A percentile compares a stretch with the other conserved stretches of the same genome.
phyloP scores from a whole-genome alignment of 1,284 basidiomycete genomes.

The Fomes fomentarius region DNA sequence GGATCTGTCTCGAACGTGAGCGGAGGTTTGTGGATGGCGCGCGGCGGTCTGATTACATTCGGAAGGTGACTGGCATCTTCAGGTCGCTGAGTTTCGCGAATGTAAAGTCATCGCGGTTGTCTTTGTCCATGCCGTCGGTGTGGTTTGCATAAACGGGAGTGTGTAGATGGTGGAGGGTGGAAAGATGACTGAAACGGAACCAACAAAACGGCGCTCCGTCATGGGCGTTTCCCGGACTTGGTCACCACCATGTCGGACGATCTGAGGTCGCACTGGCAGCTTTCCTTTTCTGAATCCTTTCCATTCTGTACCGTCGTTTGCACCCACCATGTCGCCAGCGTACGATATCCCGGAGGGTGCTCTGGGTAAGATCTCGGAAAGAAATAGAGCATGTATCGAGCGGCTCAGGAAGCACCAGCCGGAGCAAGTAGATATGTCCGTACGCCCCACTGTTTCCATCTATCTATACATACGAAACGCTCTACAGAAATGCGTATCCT shows the following conservation, averaged over 20 bases:
- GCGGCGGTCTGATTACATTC: conserved; percentile 66
- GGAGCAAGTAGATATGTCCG: conserved; percentile 57
- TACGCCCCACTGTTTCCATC: conserved; percentile 26
- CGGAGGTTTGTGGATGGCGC: neutral
- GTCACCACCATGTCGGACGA: conserved; percentile 13
- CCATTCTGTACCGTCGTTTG: neutral
- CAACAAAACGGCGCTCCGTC: too few species aligned
- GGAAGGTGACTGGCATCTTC: conserved; percentile 83
- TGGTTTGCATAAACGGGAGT: too few species aligned
- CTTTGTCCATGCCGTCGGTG: conserved; percentile 63
- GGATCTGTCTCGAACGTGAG: conserved; percentile 51
- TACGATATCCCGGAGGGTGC: conserved; percentile 15
- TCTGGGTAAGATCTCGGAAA: conserved; percentile 22
- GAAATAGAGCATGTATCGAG: conserved; percentile 31
- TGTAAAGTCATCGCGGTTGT: conserved; percentile 83
- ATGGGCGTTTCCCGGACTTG: neutral
- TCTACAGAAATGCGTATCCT: conserved; percentile 49
- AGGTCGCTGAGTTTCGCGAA: conserved; percentile 89
- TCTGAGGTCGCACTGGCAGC: neutral
- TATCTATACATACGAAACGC: neutral
- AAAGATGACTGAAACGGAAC: too few species aligned
- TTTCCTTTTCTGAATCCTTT: neutral
- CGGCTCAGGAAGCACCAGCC: conserved; percentile 43
- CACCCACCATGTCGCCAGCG: conserved; percentile 2
- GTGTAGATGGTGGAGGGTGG: too few species aligned